Evolutionary conservation across 2,329 filamentous ascomycete species (phyloP).

Genomic region (Aspergillus caelatus): DNA sequence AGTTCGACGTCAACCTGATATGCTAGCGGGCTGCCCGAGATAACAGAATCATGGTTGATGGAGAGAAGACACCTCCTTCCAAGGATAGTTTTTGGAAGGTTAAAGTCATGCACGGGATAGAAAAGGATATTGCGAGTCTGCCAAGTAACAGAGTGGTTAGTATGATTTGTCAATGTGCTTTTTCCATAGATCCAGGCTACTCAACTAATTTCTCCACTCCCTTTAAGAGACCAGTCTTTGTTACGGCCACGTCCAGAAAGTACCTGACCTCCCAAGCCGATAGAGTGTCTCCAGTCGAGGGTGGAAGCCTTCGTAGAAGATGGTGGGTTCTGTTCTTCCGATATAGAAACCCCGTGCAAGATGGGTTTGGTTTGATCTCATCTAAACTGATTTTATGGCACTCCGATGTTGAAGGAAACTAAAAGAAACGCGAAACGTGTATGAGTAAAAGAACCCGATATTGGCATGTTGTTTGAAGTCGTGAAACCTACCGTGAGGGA

Average conservation of each 20-base stretch:
- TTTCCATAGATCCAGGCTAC: not conserved
- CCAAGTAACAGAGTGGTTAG: not conserved
- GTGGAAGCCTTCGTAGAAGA: conserved; percentile 17
- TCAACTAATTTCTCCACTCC: conserved; percentile 14
- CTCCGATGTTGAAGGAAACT: conserved; percentile 20
- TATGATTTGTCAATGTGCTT: not conserved
- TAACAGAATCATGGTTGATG: not conserved
- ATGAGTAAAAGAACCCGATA: not conserved
- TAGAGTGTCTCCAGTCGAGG: conserved; percentile 9
- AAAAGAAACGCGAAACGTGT: not conserved
- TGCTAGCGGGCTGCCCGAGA: not conserved
- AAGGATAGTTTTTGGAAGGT: not conserved
- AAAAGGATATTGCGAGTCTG: not conserved
- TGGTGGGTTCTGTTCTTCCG: conserved; percentile 5
- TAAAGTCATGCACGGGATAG: not conserved
- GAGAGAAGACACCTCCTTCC: not conserved
- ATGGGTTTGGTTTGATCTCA: not conserved
- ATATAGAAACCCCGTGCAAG: not conserved
- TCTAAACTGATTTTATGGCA: conserved; percentile 11
- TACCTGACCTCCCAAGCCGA: conserved; percentile 15
- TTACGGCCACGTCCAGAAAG: conserved; percentile 11
- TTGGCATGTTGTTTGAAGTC: not conserved
- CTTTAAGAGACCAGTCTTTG: conserved; percentile 6
- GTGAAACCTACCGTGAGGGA: conserved; percentile 12
- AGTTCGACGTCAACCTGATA: conserved; percentile 14